Percentiles rank a stretch among this genome's conserved stretches.
phyloP scores from a whole-genome alignment of 352 stramenopile genomes.

The Pseudoperonospora humuli region DNA sequence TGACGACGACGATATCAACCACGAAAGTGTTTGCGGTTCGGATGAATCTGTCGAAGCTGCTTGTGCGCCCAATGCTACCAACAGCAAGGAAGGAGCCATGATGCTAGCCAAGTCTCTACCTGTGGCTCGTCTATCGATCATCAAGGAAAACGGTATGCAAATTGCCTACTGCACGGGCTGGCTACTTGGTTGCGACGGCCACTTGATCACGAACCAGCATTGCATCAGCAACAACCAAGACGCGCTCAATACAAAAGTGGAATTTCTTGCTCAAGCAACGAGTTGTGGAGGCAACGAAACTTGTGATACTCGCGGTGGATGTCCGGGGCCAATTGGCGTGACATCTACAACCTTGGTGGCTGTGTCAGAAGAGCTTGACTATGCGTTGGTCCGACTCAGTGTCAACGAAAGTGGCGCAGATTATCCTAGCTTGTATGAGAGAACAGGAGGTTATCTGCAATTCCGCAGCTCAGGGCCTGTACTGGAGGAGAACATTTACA shows the following conservation, averaged over 20 bases:
- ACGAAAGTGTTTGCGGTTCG: conserved; percentile 56
- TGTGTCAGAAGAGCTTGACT: conserved; percentile 55
- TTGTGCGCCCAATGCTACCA: conserved; percentile 35
- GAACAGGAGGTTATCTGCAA: conserved; percentile 51
- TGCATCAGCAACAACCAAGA: conserved; percentile 61
- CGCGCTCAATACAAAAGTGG: conserved; percentile 52
- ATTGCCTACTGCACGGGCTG: conserved; percentile 67
- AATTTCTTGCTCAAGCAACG: conserved; percentile 54
- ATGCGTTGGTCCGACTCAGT: conserved; percentile 48
- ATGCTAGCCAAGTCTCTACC: conserved; percentile 41
- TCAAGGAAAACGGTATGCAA: conserved; percentile 50
- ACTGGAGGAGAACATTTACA: conserved; percentile 55
- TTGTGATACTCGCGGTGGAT: conserved; percentile 37
- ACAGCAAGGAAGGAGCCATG: conserved; percentile 11
- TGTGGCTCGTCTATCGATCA: conserved; percentile 56
- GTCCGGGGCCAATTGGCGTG: conserved; percentile 30
- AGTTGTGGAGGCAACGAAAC: conserved; percentile 34
- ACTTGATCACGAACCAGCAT: conserved; percentile 76
- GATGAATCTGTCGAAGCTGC: conserved; percentile 65
- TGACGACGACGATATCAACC: conserved; percentile 6
- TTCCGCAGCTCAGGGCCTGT: conserved; percentile 38
- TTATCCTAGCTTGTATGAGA: conserved; percentile 20
- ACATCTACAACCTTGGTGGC: conserved; percentile 41
- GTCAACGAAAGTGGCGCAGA: conserved; percentile 16
- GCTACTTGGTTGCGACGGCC: conserved; percentile 57